Percentiles rank a stretch among this genome's conserved stretches.
Evolutionary conservation across 2,329 filamentous ascomycete species (phyloP).

Genomic region (Arthrobotrys megalospora): DNA sequence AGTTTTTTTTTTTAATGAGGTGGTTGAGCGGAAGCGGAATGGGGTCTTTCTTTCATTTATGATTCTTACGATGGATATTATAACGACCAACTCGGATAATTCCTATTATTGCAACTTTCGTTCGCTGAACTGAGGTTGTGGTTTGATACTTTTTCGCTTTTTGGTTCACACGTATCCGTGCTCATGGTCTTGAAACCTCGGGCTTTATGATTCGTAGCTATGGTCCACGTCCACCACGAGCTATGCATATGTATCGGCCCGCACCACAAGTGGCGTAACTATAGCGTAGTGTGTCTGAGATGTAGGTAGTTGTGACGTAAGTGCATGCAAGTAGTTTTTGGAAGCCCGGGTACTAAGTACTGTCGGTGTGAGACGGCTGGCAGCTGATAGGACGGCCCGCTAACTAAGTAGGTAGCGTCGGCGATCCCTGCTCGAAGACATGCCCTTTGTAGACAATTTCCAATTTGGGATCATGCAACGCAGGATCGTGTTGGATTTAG

Average conservation of each 20-base stretch:
- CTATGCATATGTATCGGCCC: too few species aligned
- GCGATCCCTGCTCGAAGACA: slow-evolving; percentile 15
- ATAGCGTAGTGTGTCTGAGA: not conserved
- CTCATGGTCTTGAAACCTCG: not conserved
- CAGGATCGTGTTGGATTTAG: slow-evolving; percentile 5
- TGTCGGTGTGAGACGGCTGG: not conserved
- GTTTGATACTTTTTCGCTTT: not conserved
- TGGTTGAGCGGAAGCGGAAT: not conserved
- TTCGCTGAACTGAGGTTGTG: slow-evolving; percentile 11
- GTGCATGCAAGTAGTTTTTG: not conserved
- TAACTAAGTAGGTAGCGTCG: not conserved
- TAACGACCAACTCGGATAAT: slow-evolving; percentile 57
- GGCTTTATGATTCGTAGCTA: not conserved
- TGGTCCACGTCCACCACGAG: not conserved
- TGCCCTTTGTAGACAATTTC: slow-evolving; percentile 15
- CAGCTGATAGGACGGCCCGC: not conserved
- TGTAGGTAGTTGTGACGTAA: not conserved
- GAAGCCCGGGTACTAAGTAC: not conserved
- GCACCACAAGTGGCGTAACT: not conserved
- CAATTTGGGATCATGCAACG: slow-evolving; percentile 23
- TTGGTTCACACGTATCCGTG: not conserved
- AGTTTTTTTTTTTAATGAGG: slow-evolving; percentile 1
- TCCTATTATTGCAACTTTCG: slow-evolving; percentile 28
- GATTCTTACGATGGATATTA: slow-evolving; percentile 25
- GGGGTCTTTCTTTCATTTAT: not conserved